Base-by-base conservation (phyloP, 768 basidiomycete species). In the Naganishia vaughanmartiniae region DNA sequence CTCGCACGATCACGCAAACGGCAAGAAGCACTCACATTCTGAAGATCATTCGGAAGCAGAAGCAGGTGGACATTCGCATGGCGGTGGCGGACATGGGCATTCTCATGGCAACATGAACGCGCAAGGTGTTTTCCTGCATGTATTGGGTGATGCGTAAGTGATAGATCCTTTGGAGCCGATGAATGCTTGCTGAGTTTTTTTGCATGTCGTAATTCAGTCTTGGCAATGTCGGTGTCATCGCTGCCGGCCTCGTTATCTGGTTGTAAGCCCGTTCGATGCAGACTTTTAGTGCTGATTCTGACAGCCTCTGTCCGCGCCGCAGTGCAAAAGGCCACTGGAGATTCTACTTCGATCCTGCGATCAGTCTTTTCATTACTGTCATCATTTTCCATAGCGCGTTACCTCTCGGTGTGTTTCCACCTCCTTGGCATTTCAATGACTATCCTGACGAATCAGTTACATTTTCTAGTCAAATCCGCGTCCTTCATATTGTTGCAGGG, bases 381-480 rank as follows among this genome's bases (percentile, higher is more conserved):
- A 98, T 99, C 80, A 99, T 99, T 73, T 95, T 98, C 84, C 93
- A 91, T 2, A 93, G 91, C 70, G 92, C 96, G 10, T 79, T 98
- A 53, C 96, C 96, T 5, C 85, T 99, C 39, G 81, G 81, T 81
- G 24, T 67, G 80, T 73, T 14, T 30, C 19, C 48, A 31, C 21
- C 36, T 0, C 28, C 55, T 24, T n/a, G 10, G 36, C 12, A 51
- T 45, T 42, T 54, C 9, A 1, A 19, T 4, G 21, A 14, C 10
- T 15, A 24, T n/a, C 57, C 45, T 70, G 57, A 66, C 54, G 5
- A 15, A 67, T 73, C n/a, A n/a, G n/a, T n/a, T n/a, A 65, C n/a
- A 75, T 60, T 36, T 21, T 14, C 21, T 70, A 79, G 83, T 80
- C 71, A 89, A 87, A 77, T 92, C 90, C 78, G 91, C 95, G 1